A percentile compares a stretch with the other conserved stretches of the same genome.
Conservation (phyloP, 768 basidiomycete species). For the Trametopsis cervina region DNA sequence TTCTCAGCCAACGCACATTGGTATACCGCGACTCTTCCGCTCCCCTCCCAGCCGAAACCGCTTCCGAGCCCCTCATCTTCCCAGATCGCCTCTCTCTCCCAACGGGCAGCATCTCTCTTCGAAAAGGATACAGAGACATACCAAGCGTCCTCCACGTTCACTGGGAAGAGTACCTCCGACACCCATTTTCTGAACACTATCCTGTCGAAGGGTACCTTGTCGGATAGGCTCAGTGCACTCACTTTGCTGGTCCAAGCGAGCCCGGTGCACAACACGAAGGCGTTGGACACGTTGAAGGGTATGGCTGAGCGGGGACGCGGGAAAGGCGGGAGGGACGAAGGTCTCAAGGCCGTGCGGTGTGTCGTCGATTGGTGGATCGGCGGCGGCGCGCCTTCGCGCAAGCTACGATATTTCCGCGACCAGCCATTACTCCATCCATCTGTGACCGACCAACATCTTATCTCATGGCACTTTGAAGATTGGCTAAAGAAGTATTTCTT, state of each 20-base stretch:
- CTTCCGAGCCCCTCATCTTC: conserved; percentile 31
- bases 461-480: conserved; percentile 92
- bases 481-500: conserved; percentile 98
- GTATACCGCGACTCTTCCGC: conserved; percentile 42
- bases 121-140: conserved; percentile 36
- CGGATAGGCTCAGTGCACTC: conserved; percentile 86
- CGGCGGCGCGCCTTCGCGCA: conserved; percentile 82
- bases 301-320: conserved; percentile 77
- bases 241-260: conserved; percentile 85
- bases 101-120: conserved; percentile 44
- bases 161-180: conserved; percentile 54
- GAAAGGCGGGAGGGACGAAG: conserved; percentile 89
- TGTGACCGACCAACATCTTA: conserved; percentile 63
- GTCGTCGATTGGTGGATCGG: conserved; percentile 98
- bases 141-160: conserved; percentile 40
- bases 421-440: conserved; percentile 64
- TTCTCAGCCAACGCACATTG: conserved; percentile 40
- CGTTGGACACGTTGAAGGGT: conserved; percentile 64
- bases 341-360: conserved; percentile 83
- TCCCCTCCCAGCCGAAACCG: conserved; percentile 25
- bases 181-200: conserved; percentile 78
- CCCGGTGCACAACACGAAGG: conserved; percentile 79
- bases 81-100: conserved; percentile 37
- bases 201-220: conserved; percentile 82
- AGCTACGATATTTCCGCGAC: conserved; percentile 91